Percentiles rank a stretch among this genome's conserved stretches.
Evolutionary conservation across 164 flowering plant genomes (phyloP).

Genomic region (Magnolia officinalis): DNA sequence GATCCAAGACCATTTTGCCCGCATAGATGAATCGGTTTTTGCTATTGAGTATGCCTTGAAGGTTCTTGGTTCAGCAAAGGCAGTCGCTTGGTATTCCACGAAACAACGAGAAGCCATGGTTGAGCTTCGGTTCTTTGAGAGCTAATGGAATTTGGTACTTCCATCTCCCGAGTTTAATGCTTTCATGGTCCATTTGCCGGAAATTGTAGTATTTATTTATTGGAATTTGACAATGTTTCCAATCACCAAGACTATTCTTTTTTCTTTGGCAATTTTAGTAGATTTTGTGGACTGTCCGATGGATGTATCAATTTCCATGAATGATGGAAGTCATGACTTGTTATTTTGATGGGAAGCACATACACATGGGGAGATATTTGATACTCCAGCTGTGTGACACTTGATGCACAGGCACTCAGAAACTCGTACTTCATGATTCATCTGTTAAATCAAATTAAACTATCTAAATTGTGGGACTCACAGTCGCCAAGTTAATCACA

Average conservation of each 20-base stretch:
- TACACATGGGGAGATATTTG: background rate
- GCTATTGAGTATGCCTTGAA: conserved; percentile 87
- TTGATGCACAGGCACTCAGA: no score
- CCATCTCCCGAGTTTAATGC: no score
- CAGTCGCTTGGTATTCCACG: conserved; percentile 88
- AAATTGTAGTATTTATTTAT: background rate
- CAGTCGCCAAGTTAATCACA: no score
- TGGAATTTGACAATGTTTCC: no score
- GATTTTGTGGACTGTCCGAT: background rate
- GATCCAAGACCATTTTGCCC: conserved; percentile 21
- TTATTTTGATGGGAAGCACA: no score
- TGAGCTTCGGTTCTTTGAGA: conserved; percentile 81
- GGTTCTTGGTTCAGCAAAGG: conserved; percentile 93
- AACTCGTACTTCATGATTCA: no score
- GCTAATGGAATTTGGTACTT: background rate
- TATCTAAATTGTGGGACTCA: no score
- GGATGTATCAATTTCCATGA: no score
- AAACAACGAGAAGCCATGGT: conserved; percentile 75
- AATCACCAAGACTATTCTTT: background rate
- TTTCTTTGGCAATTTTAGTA: background rate
- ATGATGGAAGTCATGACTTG: no score
- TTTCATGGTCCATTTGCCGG: background rate
- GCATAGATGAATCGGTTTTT: conserved; percentile 51
- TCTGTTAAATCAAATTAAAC: no score
- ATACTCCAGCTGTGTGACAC: no score